A percentile compares a stretch with the other conserved stretches of the same genome.
Conservation (phyloP, 2,329 filamentous ascomycete genomes). For the Lizonia empirigonia region DNA sequence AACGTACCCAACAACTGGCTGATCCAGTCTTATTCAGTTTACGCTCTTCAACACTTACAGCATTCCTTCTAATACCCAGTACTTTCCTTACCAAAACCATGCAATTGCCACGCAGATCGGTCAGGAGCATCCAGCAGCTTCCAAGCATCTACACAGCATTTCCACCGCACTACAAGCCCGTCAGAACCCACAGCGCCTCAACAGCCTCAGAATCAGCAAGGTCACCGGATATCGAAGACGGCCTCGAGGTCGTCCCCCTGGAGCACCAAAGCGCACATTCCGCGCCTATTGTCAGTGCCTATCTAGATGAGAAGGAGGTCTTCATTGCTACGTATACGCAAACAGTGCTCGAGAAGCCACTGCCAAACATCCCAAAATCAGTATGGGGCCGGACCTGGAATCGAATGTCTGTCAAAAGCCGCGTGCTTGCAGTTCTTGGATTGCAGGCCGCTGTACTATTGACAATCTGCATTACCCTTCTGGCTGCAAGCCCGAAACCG, state of each 20-base stretch:
- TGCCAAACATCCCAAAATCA: slow-evolving; percentile 30
- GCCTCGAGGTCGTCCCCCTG: slow-evolving; percentile 41
- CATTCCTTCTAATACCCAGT: slow-evolving; percentile 10
- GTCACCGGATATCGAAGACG: slow-evolving; percentile 29
- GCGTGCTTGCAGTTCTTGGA: slow-evolving; percentile 28
- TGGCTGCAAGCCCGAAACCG: slow-evolving; percentile 17
- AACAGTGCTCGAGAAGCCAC: slow-evolving; percentile 26
- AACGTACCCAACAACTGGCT: slow-evolving; percentile 18
- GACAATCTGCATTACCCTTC: slow-evolving; percentile 23
- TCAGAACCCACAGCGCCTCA: slow-evolving; percentile 15
- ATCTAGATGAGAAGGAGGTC: slow-evolving; percentile 38
- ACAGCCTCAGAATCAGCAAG: slow-evolving; percentile 21
- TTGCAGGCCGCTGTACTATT: slow-evolving; percentile 28
- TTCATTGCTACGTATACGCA: slow-evolving; percentile 16
- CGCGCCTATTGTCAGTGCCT: slow-evolving; percentile 36
- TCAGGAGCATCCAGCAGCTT: slow-evolving; percentile 31
- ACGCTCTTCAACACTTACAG: neutral
- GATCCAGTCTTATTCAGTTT: slow-evolving; percentile 17
- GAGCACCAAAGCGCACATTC: slow-evolving; percentile 31
- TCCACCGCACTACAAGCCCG: slow-evolving; percentile 16
- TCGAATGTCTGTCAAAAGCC: slow-evolving; percentile 25
- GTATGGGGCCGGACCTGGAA: slow-evolving; percentile 35
- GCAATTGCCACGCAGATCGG: slow-evolving; percentile 32
- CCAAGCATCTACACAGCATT: slow-evolving; percentile 40
- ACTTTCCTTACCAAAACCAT: slow-evolving; percentile 20